Evolutionary conservation across 2,329 filamentous ascomycete genomes (phyloP).

Genomic region (Pseudocercospora pini-densiflorae): DNA sequence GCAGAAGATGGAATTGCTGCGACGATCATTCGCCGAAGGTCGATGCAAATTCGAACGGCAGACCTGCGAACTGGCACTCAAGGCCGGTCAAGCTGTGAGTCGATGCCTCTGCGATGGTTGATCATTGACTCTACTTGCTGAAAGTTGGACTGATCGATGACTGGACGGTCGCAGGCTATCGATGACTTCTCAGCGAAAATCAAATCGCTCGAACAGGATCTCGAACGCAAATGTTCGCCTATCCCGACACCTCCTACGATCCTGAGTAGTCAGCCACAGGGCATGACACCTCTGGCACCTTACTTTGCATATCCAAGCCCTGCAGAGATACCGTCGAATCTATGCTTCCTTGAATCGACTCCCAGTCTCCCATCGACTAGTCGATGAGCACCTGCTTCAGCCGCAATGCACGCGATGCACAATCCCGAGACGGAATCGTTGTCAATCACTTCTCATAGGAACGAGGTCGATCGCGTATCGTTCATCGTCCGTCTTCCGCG

Average conservation of each 20-base stretch:
- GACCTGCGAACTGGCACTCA: background rate
- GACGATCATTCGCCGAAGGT: background rate
- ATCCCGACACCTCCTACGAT: background rate
- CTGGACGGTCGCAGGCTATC: background rate
- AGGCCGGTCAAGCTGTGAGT: background rate
- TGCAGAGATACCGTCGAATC: conserved; percentile 1
- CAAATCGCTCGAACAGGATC: background rate
- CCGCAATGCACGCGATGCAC: too few species aligned
- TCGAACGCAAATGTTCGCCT: background rate
- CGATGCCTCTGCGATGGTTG: background rate
- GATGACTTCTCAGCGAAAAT: background rate
- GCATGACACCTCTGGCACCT: background rate
- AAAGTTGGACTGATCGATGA: background rate
- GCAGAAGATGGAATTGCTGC: background rate
- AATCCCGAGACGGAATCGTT: too few species aligned
- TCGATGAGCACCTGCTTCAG: background rate
- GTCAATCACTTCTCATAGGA: too few species aligned
- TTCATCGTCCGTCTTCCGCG: too few species aligned
- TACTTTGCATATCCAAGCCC: background rate
- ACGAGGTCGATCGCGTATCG: too few species aligned
- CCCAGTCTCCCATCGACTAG: background rate
- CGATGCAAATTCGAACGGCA: background rate
- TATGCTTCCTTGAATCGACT: background rate
- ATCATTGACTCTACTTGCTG: background rate
- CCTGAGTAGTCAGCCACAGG: background rate